Evolutionary conservation across 2,329 filamentous ascomycete species (phyloP).

Genomic region (Pseudogymnoascus verrucosus): DNA sequence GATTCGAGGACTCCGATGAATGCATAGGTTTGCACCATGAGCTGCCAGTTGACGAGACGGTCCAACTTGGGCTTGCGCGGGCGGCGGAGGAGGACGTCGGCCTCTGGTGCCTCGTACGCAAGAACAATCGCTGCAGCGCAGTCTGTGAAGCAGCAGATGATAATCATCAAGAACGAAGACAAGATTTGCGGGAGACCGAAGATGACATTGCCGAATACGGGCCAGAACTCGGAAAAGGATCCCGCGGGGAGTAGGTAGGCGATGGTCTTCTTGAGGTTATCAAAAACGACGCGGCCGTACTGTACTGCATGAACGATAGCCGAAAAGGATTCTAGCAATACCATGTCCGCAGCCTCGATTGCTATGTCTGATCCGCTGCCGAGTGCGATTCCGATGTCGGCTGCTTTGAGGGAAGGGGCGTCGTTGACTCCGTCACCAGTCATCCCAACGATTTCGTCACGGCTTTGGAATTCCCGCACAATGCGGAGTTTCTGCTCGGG

Average conservation of each 20-base stretch:
- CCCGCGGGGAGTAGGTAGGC: slow-evolving; percentile 52
- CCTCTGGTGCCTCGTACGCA: slow-evolving; percentile 69
- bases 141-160: slow-evolving; percentile 59
- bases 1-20: slow-evolving; percentile 60
- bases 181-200: slow-evolving; percentile 55
- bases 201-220: slow-evolving; percentile 54
- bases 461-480: slow-evolving; percentile 63
- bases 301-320: slow-evolving; percentile 63
- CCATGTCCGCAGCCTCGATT: slow-evolving; percentile 52
- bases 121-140: slow-evolving; percentile 64
- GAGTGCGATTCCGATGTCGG: slow-evolving; percentile 50
- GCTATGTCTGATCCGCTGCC: slow-evolving; percentile 49
- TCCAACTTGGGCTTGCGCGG: slow-evolving; percentile 63
- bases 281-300: slow-evolving; percentile 68
- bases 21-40: slow-evolving; percentile 66
- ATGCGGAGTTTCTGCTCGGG: slow-evolving; percentile 74
- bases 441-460: slow-evolving; percentile 48
- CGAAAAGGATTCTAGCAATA: slow-evolving; percentile 57
- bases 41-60: slow-evolving; percentile 63
- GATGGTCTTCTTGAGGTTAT: slow-evolving; percentile 68
- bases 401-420: slow-evolving; percentile 46
- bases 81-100: slow-evolving; percentile 61
- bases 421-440: slow-evolving; percentile 40
- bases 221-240: slow-evolving; percentile 52
- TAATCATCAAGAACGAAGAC: slow-evolving; percentile 49